Evolutionary conservation across 148 eudicot genomes (phyloP).

Genomic region (Spergularia marina): DNA sequence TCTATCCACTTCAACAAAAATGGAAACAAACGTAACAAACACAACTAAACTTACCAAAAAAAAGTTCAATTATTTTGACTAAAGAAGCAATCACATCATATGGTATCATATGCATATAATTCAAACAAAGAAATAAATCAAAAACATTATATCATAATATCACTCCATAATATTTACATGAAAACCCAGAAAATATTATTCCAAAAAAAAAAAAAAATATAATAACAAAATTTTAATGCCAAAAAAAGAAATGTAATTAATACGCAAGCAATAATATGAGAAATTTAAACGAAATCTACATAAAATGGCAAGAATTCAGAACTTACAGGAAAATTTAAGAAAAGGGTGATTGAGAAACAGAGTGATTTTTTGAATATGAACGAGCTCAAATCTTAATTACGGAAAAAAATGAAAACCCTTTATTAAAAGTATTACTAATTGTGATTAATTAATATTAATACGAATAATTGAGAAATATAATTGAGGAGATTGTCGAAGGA

Average conservation of each 20-base stretch:
- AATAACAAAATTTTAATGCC: too few relatives aligned
- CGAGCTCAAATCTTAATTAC: background rate
- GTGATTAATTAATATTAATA: background rate
- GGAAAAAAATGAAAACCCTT: background rate
- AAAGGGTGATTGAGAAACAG: conserved; percentile 22
- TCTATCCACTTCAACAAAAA: background rate
- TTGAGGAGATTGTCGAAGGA: background rate
- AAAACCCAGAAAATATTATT: background rate
- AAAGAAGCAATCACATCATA: too few relatives aligned
- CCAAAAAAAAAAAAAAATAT: background rate
- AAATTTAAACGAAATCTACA: background rate
- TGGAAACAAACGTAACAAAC: background rate
- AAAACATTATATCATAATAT: too few relatives aligned
- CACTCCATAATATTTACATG: too few relatives aligned
- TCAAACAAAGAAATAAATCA: too few relatives aligned
- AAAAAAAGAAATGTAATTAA: too few relatives aligned
- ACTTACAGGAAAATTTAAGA: conserved; percentile 20
- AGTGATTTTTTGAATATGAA: background rate
- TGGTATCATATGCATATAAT: too few relatives aligned
- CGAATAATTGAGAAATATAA: background rate
- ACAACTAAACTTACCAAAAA: too few relatives aligned
- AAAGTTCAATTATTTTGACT: too few relatives aligned
- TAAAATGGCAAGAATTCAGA: background rate
- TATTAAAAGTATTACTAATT: background rate
- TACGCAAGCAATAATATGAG: background rate